Percentiles rank a stretch among this genome's conserved stretches.
These are phyloP conservation scores for Rosa chinensis DNA, from an alignment of 306 rosid genomes.

Conservation along the genomic window DNA sequence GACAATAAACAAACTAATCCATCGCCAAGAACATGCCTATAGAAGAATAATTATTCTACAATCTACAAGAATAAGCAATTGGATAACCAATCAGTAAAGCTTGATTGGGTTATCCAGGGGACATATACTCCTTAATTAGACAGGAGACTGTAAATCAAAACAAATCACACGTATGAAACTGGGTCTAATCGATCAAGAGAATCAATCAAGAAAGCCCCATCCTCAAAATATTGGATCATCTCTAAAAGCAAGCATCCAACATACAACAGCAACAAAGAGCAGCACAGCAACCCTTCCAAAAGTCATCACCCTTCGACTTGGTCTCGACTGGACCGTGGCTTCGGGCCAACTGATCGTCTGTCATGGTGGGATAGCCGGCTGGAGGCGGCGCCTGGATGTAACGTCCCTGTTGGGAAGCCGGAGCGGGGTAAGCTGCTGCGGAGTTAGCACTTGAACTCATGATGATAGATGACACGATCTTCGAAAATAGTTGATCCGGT, in stretches of 20 bases:
- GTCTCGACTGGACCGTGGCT: constrained; percentile 34
- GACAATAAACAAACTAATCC: neutral
- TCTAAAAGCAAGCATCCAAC: constrained; percentile 71
- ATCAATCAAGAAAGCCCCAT: neutral
- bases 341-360: neutral
- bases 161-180: neutral
- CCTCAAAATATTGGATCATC: neutral
- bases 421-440: too few species aligned
- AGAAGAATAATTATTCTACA: neutral
- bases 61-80: neutral
- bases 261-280: constrained; percentile 72
- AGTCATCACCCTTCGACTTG: constrained; percentile 74
- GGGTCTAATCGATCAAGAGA: neutral
- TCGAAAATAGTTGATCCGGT: too few species aligned
- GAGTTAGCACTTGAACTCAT: too few species aligned
- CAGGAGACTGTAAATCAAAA: neutral
- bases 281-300: constrained; percentile 91
- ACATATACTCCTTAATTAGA: neutral
- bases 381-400: constrained; percentile 24
- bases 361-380: too few species aligned
- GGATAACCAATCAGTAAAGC: neutral
- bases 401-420: too few species aligned
- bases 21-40: neutral
- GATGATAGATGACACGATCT: too few species aligned
- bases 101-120: neutral